Percentiles rank a stretch among this genome's conserved stretches.
Evolutionary conservation across 78 protist genomes (phyloP).

Genomic region (Planoprotostelium fungivorum): DNA sequence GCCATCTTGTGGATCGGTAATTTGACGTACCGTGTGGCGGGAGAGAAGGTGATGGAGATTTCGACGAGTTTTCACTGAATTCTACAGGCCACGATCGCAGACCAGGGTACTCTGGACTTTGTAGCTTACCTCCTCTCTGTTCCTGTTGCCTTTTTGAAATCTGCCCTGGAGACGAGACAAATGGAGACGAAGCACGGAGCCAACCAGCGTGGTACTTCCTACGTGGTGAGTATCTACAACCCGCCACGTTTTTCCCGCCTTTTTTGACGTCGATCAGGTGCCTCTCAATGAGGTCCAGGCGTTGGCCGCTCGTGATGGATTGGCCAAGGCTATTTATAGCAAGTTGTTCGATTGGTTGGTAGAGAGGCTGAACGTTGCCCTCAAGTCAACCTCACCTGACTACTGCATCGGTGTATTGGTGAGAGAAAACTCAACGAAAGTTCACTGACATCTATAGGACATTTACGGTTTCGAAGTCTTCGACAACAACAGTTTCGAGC

Average conservation of each 20-base stretch:
- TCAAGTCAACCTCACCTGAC: slow-evolving; percentile 7
- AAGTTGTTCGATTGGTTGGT: slow-evolving; percentile 64
- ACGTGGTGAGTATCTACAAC: no score
- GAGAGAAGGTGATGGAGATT: not conserved
- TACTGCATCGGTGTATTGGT: not conserved
- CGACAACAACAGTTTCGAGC: slow-evolving; percentile 85
- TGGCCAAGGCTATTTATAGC: slow-evolving; percentile 55
- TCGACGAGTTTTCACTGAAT: no score
- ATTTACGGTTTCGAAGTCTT: slow-evolving; percentile 86
- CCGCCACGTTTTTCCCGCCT: no score
- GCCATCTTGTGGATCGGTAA: slow-evolving; percentile 81
- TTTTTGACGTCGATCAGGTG: slow-evolving; percentile 16
- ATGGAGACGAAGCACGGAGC: slow-evolving; percentile 62
- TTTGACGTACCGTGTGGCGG: slow-evolving; percentile 23
- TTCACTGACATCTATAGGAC: slow-evolving; percentile 76
- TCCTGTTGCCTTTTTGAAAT: slow-evolving; percentile 34
- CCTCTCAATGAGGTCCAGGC: slow-evolving; percentile 65
- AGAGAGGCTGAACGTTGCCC: slow-evolving; percentile 50
- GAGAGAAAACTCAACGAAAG: slow-evolving; percentile 18
- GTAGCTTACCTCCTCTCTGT: slow-evolving; percentile 52
- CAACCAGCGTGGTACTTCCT: slow-evolving; percentile 64
- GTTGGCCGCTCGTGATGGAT: slow-evolving; percentile 42
- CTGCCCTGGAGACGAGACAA: slow-evolving; percentile 37
- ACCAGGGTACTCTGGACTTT: slow-evolving; percentile 16
- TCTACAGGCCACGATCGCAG: not conserved